Base-by-base conservation (phyloP, 2,329 filamentous ascomycete genomes). In the Fusarium sambucinum region DNA sequence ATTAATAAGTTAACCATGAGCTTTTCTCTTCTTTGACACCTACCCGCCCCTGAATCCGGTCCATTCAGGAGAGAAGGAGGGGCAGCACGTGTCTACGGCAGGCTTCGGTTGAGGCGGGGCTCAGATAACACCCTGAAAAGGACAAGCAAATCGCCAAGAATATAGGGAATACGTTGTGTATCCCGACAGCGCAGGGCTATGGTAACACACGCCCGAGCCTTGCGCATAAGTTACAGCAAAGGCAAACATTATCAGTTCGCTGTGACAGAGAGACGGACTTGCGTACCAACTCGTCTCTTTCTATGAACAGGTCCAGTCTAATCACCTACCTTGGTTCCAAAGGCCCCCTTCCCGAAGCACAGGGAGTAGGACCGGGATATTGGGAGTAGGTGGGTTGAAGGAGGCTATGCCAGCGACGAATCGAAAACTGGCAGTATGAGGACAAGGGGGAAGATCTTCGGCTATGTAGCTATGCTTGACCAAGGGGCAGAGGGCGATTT, bases 381-480 rank as follows among this genome's bases (percentile, higher is more conserved):
- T 55, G 56, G 65, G 58, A 56, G 54, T 52, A 57, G 62, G 65
- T 71, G 69, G 71, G 48, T 68, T 70, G 56, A 63, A 65, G 65
- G 59, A 57, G 68, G 62, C 48, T 66, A 59, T 56, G 61, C 60
- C 47, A 61, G 41, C 60, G 50, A 55, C 72, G 71, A 74, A 74
- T 74, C 35, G 65, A 47, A 72, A 41, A 64, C 60, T 53, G 17
- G 47, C 58, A 69, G 71, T 59, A 70, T 73, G 71, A 73, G 68
- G 63, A 52, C 69, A 66, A 68, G 66, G 71, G 72, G 64, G 60
- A 74, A 72, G 69, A 68, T 70, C 67, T 54, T 66, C 64, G 61
- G 48, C 55, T 58, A 25, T 25, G 23, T 25, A 68, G 52, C 63
- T 65, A 63, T 67, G 69, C 70, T 74, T 70, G 56, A 69, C 56